A percentile compares a stretch with the other conserved stretches of the same genome.
Evolutionary conservation across 495 filamentous ascomycete genomes (phyloP).

Genomic region (Apodospora peruviana): DNA sequence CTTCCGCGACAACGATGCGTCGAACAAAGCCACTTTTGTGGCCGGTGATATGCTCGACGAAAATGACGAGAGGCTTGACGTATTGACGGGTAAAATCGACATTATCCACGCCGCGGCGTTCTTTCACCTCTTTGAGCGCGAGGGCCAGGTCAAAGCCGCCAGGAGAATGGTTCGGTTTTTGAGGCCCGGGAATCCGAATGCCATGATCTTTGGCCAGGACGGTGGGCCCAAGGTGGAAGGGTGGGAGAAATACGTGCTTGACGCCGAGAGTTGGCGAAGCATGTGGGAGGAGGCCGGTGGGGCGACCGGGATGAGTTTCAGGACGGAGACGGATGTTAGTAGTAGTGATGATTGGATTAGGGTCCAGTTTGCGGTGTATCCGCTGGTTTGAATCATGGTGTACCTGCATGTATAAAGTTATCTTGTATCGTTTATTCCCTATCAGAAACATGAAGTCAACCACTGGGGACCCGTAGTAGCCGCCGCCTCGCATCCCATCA

Average conservation of each 20-base stretch:
- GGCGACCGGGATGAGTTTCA: conserved; percentile 6
- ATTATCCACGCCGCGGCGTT: conserved; percentile 39
- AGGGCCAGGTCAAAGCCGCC: conserved; percentile 29
- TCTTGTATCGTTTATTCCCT: too few relatives aligned
- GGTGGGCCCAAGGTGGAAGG: conserved; percentile 2
- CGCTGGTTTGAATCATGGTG: background rate
- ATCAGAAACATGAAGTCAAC: too few relatives aligned
- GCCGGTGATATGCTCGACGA: conserved; percentile 27
- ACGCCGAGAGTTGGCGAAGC: background rate
- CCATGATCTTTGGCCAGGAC: conserved; percentile 32
- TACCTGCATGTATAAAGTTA: too few relatives aligned
- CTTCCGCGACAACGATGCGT: conserved; percentile 21
- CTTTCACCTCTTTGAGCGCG: conserved; percentile 41
- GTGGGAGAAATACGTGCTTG: conserved; percentile 12
- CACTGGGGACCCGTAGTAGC: too few relatives aligned
- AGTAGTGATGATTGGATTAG: conserved; percentile 1
- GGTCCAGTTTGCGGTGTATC: conserved; percentile 10
- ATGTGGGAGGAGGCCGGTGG: conserved; percentile 7
- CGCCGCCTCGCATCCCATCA: too few relatives aligned
- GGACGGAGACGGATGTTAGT: conserved; percentile 5
- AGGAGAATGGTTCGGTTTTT: conserved; percentile 30
- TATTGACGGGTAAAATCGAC: conserved; percentile 28
- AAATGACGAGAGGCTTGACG: conserved; percentile 10
- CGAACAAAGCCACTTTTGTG: conserved; percentile 14
- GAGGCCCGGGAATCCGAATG: conserved; percentile 22